These are phyloP conservation scores for Jimgerdemannia lactiflua DNA, from an alignment of 192 early-diverging fungal species.

Conservation along the genomic window DNA sequence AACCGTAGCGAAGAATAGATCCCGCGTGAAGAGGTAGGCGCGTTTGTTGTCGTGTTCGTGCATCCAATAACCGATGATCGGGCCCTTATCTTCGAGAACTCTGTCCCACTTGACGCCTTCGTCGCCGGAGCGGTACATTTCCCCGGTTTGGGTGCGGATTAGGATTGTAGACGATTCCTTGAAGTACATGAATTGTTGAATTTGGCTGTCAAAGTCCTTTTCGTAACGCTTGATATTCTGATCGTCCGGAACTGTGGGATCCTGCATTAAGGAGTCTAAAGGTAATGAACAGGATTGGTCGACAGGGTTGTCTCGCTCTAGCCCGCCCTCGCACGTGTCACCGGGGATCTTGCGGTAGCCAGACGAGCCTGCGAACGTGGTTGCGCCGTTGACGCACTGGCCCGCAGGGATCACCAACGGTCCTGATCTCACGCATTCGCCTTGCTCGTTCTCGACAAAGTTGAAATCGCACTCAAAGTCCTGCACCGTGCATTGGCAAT, in stretches of 20 bases:
- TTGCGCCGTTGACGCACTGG: slow-evolving; percentile 59
- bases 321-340: slow-evolving; percentile 62
- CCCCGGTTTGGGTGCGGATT: slow-evolving; percentile 51
- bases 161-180: slow-evolving; percentile 60
- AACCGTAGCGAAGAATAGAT: slow-evolving; percentile 46
- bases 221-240: slow-evolving; percentile 11
- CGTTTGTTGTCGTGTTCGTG: slow-evolving; percentile 70
- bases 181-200: slow-evolving; percentile 66
- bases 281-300: slow-evolving; percentile 23
- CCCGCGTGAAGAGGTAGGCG: slow-evolving; percentile 60
- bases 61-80: slow-evolving; percentile 52
- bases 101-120: slow-evolving; percentile 75
- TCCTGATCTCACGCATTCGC: slow-evolving; percentile 60
- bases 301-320: slow-evolving; percentile 52
- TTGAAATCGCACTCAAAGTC: slow-evolving; percentile 97
- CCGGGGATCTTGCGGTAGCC: slow-evolving; percentile 88
- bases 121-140: slow-evolving; percentile 67
- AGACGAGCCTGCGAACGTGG: slow-evolving; percentile 67
- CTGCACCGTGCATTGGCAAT: slow-evolving; percentile 73
- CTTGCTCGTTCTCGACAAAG: slow-evolving; percentile 49
- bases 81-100: slow-evolving; percentile 44
- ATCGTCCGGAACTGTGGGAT: slow-evolving; percentile 18
- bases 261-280: slow-evolving; percentile 23
- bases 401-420: slow-evolving; percentile 52
- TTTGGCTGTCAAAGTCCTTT: slow-evolving; percentile 39